A percentile compares a stretch with the other conserved stretches of the same genome.
These are phyloP conservation scores for Colletotrichum echinochloae DNA, from an alignment of 2,329 filamentous ascomycete species.

Conservation along the genomic window DNA sequence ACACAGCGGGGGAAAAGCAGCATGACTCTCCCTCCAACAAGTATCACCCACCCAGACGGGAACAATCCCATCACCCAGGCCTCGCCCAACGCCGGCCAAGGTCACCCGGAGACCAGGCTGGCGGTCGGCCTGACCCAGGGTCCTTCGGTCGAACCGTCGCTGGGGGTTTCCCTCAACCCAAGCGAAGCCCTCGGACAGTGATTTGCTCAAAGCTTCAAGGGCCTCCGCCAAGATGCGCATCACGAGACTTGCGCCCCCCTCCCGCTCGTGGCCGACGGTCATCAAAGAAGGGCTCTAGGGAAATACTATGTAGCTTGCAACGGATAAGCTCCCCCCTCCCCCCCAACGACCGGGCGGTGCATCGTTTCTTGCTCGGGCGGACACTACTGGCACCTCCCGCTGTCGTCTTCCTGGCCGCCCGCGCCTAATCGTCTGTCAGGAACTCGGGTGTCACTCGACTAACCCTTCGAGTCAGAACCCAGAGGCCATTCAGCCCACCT, in stretches of 20 bases:
- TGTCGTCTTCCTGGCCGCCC: neutral
- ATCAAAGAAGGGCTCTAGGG: neutral
- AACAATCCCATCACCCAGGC: neutral
- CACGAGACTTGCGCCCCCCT: constrained; percentile 1
- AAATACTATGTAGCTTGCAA: neutral
- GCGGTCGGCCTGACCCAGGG: neutral
- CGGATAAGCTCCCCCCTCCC: neutral
- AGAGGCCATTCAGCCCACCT: neutral
- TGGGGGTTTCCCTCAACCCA: neutral
- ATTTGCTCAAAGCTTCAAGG: neutral
- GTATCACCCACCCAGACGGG: constrained; percentile 24
- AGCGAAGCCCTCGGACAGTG: constrained; percentile 3
- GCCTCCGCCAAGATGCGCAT: neutral
- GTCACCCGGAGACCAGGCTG: too few species aligned
- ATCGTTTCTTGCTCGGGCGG: neutral
- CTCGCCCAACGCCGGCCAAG: constrained; percentile 25
- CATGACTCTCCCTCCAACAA: constrained; percentile 36
- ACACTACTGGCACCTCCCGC: neutral
- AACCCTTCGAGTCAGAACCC: too few species aligned
- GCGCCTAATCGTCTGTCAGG: constrained; percentile 10
- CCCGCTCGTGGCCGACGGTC: constrained; percentile 5
- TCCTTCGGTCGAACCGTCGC: neutral
- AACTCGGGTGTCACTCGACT: neutral
- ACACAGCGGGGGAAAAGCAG: constrained; percentile 7
- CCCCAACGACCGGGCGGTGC: neutral